Evolutionary conservation across 176 grass and related monocot genomes (phyloP).

Genomic region (Chrysopogon serrulatus): DNA sequence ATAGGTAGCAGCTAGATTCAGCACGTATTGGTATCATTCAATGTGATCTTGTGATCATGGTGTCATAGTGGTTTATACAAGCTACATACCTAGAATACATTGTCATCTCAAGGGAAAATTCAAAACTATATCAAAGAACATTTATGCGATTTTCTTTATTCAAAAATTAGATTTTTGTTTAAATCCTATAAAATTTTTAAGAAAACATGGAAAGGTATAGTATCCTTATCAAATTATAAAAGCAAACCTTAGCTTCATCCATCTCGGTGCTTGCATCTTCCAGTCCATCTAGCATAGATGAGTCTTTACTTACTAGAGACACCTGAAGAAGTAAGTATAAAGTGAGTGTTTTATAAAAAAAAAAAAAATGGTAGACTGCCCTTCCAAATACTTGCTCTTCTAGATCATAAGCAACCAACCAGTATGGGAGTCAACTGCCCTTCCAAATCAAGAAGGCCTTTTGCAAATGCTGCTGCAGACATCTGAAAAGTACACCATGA

Average conservation of each 20-base stretch:
- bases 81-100: neutral
- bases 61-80: neutral
- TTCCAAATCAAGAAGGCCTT: slow-evolving; percentile 99
- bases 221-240: slow-evolving; percentile 29
- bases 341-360: neutral
- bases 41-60: neutral
- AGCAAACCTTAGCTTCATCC: slow-evolving; percentile 91
- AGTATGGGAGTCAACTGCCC: slow-evolving; percentile 97
- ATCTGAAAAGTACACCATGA: slow-evolving; percentile 49
- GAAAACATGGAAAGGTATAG: neutral
- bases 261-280: slow-evolving; percentile 97
- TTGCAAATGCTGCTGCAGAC: slow-evolving; percentile 99
- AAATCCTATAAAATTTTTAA: neutral
- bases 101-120: neutral
- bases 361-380: neutral
- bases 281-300: slow-evolving; percentile 98
- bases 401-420: slow-evolving; percentile 44
- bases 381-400: neutral
- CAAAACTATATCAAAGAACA: slow-evolving; percentile 8
- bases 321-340: slow-evolving; percentile 51
- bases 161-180: neutral
- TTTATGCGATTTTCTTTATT: neutral
- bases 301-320: slow-evolving; percentile 99
- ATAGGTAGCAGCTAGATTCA: neutral
- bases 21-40: neutral